Evolutionary conservation across 257 asterid species (phyloP).

Genomic region (Coffea canephora): DNA sequence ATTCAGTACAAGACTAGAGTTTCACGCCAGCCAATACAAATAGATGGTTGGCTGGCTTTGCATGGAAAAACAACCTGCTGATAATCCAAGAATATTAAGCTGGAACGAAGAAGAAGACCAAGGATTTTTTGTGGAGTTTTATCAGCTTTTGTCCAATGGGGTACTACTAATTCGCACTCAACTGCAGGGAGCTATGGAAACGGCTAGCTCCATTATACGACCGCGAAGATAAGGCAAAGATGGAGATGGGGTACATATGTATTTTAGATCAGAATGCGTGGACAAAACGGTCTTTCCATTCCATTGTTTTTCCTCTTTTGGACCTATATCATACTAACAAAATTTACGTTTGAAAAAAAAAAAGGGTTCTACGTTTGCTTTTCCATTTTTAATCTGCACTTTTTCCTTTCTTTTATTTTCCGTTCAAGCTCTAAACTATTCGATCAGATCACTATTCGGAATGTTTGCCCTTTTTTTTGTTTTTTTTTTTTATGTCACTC

Average conservation of each 20-base stretch:
- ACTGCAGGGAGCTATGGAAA: neutral
- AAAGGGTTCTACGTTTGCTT: neutral
- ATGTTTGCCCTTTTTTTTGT: no score
- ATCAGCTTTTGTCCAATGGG: no score
- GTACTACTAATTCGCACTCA: neutral
- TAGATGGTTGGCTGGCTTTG: neutral
- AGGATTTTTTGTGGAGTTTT: neutral
- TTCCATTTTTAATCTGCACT: neutral
- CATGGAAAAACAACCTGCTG: neutral
- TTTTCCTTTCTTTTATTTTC: no score
- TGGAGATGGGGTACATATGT: slow-evolving; percentile 11
- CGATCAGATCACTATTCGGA: no score
- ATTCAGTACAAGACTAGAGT: neutral
- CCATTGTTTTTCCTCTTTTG: no score
- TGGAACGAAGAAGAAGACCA: neutral
- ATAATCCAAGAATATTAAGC: neutral
- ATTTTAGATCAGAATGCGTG: neutral
- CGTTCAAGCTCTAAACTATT: no score
- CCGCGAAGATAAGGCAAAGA: slow-evolving; percentile 22
- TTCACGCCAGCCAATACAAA: neutral
- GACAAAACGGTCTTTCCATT: neutral
- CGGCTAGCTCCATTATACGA: neutral
- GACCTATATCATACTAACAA: no score
- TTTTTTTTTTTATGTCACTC: no score
- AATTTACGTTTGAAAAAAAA: no score